phyloP scores from a whole-genome alignment of 2,329 filamentous ascomycete genomes.

The Fusarium neocosmosporiellum region DNA sequence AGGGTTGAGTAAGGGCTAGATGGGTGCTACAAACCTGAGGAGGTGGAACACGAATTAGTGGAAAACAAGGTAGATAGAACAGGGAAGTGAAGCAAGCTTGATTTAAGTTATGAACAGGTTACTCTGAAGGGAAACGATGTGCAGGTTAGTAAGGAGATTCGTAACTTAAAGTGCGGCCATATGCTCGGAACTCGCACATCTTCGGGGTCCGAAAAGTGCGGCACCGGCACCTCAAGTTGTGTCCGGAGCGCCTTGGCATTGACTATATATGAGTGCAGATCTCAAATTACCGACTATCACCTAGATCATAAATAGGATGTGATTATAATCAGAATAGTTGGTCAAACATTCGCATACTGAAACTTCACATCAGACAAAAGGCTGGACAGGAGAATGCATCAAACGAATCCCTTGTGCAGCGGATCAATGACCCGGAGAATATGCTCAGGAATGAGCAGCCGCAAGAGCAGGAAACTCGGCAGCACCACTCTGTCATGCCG shows the following conservation, averaged over 20 bases:
- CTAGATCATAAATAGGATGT: background rate
- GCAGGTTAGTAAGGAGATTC: background rate
- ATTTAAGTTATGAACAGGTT: background rate
- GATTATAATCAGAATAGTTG: background rate
- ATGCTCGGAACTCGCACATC: background rate
- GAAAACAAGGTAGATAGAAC: background rate
- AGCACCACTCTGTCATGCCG: background rate
- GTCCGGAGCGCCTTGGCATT: background rate
- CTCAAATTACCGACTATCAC: background rate
- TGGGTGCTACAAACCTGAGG: background rate
- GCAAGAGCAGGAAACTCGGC: background rate
- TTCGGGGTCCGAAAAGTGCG: background rate
- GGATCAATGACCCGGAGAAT: background rate
- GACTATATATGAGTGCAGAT: background rate
- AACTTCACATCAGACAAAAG: background rate
- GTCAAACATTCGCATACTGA: background rate
- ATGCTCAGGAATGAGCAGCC: background rate
- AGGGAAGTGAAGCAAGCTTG: background rate
- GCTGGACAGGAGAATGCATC: background rate
- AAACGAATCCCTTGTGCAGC: background rate
- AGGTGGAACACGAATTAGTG: background rate
- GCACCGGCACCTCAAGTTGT: background rate
- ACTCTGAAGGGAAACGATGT: background rate
- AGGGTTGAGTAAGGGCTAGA: background rate
- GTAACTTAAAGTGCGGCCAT: background rate